Base-by-base conservation (phyloP, 2,329 filamentous ascomycete species). In the Dryadomyces quercus-mongolicae region DNA sequence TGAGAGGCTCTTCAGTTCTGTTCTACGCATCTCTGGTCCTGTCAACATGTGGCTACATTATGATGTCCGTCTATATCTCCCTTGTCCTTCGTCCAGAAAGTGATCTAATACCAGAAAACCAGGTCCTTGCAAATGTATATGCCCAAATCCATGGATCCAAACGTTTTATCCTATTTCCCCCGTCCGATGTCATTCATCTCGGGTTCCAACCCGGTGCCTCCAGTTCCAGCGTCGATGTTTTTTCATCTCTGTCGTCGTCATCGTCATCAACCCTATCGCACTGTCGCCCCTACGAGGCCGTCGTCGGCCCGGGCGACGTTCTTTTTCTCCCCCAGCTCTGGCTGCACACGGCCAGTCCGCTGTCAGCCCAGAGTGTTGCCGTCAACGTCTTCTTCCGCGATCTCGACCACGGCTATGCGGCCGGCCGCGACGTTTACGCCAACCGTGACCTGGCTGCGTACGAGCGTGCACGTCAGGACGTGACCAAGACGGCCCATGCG, bases 31-130 rank as follows among this genome's bases (percentile, higher is more conserved):
- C 56, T 92, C 86, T 4, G 88, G 88, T 1, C 80, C 80, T 1
- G 86, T 92, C 12, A 85, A 83, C 44, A 87, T 95, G 80, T 95
- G 91, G 90, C 74, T 95, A 36, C 88, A 94, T 67, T 94, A 93
- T 70, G 88, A 94, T 68, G 83, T 85, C 65, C 68, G 74, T 67
- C 8, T 45, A 15, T 51, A 44, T 53, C 12, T 40, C 20, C 36
- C 36, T 50, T n/a, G n/a, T n/a, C 25, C 25, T 4, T 31, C n/a
- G n/a, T 31, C 25, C 25, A 31, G 25, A 31, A 31, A 31, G 25
- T 8, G 4, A 31, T 31, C 25, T 31, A 31, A 31, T 31, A 8
- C 25, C 25, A 31, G n/a, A 31, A 31, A 5, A 31, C 31, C 21
- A 86, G 78, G 88, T 93, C 16, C 90, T 94, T 77, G 87, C 88